A percentile compares a stretch with the other conserved stretches of the same genome.
Evolutionary conservation across 768 basidiomycete genomes (phyloP).

Genomic region (Russula sp.): DNA sequence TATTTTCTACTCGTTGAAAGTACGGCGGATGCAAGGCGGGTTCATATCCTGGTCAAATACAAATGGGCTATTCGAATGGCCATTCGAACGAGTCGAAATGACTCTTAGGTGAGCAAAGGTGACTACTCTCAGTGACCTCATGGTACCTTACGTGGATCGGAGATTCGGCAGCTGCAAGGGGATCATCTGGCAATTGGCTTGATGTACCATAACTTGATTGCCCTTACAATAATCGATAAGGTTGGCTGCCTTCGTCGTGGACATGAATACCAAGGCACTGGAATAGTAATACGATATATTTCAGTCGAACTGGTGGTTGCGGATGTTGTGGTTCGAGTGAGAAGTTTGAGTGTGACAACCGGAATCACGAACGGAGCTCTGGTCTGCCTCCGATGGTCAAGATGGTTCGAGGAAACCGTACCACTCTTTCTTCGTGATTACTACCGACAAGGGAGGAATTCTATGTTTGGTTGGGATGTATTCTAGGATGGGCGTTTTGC

Average conservation of each 20-base stretch:
- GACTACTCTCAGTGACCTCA: background rate
- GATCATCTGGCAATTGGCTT: background rate
- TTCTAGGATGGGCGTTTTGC: background rate
- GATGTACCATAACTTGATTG: no score
- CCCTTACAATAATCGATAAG: background rate
- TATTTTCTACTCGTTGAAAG: background rate
- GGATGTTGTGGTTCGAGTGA: background rate
- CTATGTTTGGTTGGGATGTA: background rate
- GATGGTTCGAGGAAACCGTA: background rate
- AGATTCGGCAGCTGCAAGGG: background rate
- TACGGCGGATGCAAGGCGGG: background rate
- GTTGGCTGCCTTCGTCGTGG: background rate
- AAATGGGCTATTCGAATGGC: background rate
- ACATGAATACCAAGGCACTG: background rate
- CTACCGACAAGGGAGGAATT: background rate
- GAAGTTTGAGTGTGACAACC: background rate
- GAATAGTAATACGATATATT: background rate
- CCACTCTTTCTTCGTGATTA: background rate
- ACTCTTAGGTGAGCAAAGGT: background rate
- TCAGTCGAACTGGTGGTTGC: no score
- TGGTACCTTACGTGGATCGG: constrained; percentile 4
- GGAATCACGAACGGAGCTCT: background rate
- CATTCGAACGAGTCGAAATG: background rate
- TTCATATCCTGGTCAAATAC: background rate
- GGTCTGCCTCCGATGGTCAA: background rate